These are phyloP conservation scores for Trichoderma atrobrunneum DNA, from an alignment of 2,329 filamentous ascomycete genomes.

Conservation along the genomic window DNA sequence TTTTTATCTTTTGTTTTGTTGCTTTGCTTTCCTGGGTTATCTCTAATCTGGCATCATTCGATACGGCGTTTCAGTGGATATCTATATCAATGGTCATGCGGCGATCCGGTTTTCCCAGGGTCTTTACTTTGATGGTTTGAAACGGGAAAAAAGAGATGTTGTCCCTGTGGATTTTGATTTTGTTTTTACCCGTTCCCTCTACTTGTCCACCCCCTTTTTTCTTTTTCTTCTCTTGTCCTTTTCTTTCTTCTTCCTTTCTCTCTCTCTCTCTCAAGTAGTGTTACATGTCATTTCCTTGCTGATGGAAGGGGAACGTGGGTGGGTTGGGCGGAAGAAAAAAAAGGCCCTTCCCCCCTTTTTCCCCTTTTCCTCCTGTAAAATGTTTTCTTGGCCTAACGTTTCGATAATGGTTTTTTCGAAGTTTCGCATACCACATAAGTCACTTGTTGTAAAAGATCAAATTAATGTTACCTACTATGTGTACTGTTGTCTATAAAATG, in stretches of 20 bases:
- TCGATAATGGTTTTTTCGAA: conserved; percentile 14
- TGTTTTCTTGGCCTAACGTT: conserved; percentile 7
- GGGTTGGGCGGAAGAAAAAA: neutral
- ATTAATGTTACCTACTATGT: conserved; percentile 13
- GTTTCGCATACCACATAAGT: conserved; percentile 15
- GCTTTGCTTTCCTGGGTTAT: conserved; percentile 30
- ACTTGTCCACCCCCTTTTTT: neutral
- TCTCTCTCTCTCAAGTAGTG: neutral
- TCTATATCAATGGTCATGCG: conserved; percentile 41
- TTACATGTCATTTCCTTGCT: neutral
- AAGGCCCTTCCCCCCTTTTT: neutral
- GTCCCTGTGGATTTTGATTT: conserved; percentile 9
- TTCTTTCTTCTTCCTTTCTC: neutral
- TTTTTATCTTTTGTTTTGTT: conserved; percentile 21
- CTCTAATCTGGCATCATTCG: conserved; percentile 41
- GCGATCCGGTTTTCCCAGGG: conserved; percentile 29
- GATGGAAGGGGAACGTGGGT: conserved; percentile 17
- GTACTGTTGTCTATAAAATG: neutral
- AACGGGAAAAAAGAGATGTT: conserved; percentile 28
- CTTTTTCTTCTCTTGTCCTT: conserved; percentile 13
- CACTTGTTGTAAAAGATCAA: conserved; percentile 13
- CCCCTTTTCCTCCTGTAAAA: conserved; percentile 19
- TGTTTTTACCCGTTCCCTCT: neutral
- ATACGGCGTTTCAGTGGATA: conserved; percentile 39
- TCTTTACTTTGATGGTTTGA: conserved; percentile 28